Percentiles rank a stretch among this genome's conserved stretches.
These are phyloP conservation scores for Exophiala oligosperma DNA, from an alignment of 2,329 filamentous ascomycete species.

Conservation along the genomic window DNA sequence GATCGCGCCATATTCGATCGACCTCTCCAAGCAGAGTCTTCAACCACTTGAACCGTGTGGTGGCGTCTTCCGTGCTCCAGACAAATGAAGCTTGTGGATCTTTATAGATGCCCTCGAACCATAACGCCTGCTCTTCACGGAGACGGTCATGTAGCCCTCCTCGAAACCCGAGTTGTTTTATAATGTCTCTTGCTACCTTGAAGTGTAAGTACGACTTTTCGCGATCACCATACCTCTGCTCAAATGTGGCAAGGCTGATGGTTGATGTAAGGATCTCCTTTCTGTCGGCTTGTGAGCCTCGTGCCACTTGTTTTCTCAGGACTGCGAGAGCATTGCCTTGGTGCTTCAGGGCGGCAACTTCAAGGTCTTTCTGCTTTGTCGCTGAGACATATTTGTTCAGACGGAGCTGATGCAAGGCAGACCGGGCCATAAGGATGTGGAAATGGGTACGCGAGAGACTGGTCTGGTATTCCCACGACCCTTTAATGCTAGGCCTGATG, in stretches of 20 bases:
- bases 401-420: constrained; percentile 19
- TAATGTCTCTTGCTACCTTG: constrained; percentile 10
- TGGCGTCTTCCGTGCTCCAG: constrained; percentile 17
- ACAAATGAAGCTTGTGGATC: constrained; percentile 16
- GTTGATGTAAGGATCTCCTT: constrained; percentile 15
- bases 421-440: constrained; percentile 21
- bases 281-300: constrained; percentile 7
- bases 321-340: constrained; percentile 16
- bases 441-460: constrained; percentile 15
- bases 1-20: constrained; percentile 16
- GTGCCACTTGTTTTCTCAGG: constrained; percentile 12
- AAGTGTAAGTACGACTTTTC: constrained; percentile 14
- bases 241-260: constrained; percentile 18
- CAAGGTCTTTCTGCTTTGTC: constrained; percentile 6
- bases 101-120: constrained; percentile 21
- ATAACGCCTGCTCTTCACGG: constrained; percentile 19
- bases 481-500: constrained; percentile 18
- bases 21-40: constrained; percentile 13
- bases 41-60: constrained; percentile 8
- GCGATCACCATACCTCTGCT: constrained; percentile 18
- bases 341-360: constrained; percentile 17
- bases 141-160: constrained; percentile 12
- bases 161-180: constrained; percentile 14
- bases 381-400: constrained; percentile 12
- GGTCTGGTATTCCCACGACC: constrained; percentile 21